Evolutionary conservation across 495 filamentous ascomycete genomes (phyloP), one percentile per base, ranked within the genome.

Genomic region (Tuber umbilicatum): DNA sequence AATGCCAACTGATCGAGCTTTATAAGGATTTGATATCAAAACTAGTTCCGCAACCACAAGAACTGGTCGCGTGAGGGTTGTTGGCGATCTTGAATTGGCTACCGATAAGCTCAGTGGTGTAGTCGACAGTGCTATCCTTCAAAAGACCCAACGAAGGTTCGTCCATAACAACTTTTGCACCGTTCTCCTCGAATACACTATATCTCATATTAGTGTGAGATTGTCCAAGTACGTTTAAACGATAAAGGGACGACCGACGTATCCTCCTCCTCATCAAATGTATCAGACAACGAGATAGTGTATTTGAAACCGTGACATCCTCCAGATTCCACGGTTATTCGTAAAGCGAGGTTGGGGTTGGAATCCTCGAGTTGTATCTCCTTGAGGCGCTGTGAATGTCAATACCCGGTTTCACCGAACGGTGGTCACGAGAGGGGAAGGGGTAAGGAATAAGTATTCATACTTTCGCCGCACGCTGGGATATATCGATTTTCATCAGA

Each of bases 241-340:
- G 76, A 73, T 38, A 35, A 19, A 64, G 35, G 70, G 55, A 81
- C 80, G 78, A 91, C 90, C 50, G 90, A 85, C 31, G 87, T 96
- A 84, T 98, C 96, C 79, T 97, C 94, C 69, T 93, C 90, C 1
- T 85, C 73, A 68, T 91, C 88, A 38, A 90, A 83, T 72, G 88
- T 86, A 38, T 85, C 89, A 37, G 92, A 90, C 9, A 97, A 87
- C 9, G 91, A 91, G 91, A 99, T 97, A 40, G 96, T 86, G 81
- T 97, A 99, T 83, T 99, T 95, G 84, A 99, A 98, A 31, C 95
- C 95, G 85, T 99, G 96, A 84, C 95, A 99, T 47, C 95, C 95
- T 74, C 95, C 95, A 69, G 89, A 91, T 75, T 95, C 92, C 40
- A 99, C 94, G 60, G 92, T 91, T 79, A 99, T 91, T 67, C 95